phyloP scores from a whole-genome alignment of 768 basidiomycete genomes.

The Rhizopogon salebrosus region DNA sequence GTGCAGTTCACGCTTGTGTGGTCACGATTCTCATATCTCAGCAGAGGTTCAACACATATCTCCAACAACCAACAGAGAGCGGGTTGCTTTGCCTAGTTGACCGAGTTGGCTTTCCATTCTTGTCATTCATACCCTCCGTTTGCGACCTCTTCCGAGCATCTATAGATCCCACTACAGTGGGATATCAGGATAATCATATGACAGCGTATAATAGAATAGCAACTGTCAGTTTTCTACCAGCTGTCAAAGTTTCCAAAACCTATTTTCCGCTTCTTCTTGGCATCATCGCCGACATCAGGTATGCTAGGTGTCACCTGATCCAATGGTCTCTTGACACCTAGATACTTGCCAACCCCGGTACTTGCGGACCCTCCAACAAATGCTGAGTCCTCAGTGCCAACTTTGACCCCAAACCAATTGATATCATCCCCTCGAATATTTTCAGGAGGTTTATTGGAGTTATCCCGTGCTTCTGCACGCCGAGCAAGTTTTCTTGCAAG shows the following conservation, averaged over 20 bases:
- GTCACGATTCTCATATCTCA: slow-evolving; percentile 2
- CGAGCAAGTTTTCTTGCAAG: slow-evolving; percentile 70
- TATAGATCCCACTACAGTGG: background rate
- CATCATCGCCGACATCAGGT: slow-evolving; percentile 34
- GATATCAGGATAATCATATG: background rate
- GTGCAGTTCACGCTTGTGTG: slow-evolving; percentile 23
- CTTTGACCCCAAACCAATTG: slow-evolving; percentile 88
- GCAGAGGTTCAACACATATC: slow-evolving; percentile 1
- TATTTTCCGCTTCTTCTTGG: slow-evolving; percentile 74
- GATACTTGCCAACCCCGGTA: slow-evolving; percentile 73
- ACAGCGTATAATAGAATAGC: background rate
- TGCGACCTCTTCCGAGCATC: background rate
- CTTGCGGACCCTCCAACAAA: slow-evolving; percentile 25
- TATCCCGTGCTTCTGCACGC: slow-evolving; percentile 26
- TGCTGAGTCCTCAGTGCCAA: slow-evolving; percentile 44
- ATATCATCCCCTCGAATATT: slow-evolving; percentile 63
- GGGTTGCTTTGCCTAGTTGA: slow-evolving; percentile 21
- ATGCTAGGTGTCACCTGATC: slow-evolving; percentile 14
- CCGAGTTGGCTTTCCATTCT: background rate
- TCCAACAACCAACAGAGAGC: background rate
- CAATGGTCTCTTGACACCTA: slow-evolving; percentile 49
- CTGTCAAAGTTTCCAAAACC: slow-evolving; percentile 91
- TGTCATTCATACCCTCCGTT: background rate
- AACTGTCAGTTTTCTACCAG: slow-evolving; percentile 43
- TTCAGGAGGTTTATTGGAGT: slow-evolving; percentile 29